phyloP scores from a whole-genome alignment of 495 filamentous ascomycete genomes.

The Glonium stellatum region DNA sequence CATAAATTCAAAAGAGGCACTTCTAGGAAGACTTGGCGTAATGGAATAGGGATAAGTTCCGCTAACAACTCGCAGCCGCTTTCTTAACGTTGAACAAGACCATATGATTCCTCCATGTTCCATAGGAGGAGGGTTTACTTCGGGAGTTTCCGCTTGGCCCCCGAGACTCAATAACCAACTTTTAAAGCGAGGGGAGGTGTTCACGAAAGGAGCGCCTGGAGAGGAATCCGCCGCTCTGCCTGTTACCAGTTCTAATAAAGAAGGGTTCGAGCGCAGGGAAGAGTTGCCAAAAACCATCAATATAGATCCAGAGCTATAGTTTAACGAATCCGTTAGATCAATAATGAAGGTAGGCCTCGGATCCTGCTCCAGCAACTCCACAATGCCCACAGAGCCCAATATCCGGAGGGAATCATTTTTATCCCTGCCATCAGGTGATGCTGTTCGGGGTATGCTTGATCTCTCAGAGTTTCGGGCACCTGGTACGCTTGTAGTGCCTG shows the following conservation, averaged over 20 bases:
- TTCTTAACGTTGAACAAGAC: conserved; percentile 56
- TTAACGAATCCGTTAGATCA: conserved; percentile 50
- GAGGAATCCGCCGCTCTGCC: conserved; percentile 33
- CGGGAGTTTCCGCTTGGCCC: conserved; percentile 40
- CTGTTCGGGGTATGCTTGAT: conserved; percentile 20
- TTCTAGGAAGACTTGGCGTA: conserved; percentile 14
- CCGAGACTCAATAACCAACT: conserved; percentile 52
- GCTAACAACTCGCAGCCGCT: conserved; percentile 56
- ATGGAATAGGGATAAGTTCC: conserved; percentile 30
- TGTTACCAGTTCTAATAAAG: conserved; percentile 46
- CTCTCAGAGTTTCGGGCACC: conserved; percentile 34
- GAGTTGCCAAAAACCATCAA: conserved; percentile 54
- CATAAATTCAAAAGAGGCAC: conserved; percentile 13
- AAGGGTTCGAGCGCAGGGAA: conserved; percentile 44
- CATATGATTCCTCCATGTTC: conserved; percentile 46
- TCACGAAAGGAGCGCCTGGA: conserved; percentile 29
- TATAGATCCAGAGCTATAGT: conserved; percentile 46
- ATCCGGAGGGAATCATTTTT: conserved; percentile 40
- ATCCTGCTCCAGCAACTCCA: conserved; percentile 62
- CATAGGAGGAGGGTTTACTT: conserved; percentile 42
- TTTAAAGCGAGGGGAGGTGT: conserved; percentile 50
- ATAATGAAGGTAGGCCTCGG: conserved; percentile 61
- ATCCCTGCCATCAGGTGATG: conserved; percentile 39
- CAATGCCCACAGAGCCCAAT: conserved; percentile 51
- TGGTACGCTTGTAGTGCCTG: conserved; percentile 44